A percentile compares a stretch with the other conserved stretches of the same genome.
Conservation (phyloP, 331 rosid species). For the Saraca asoca region DNA sequence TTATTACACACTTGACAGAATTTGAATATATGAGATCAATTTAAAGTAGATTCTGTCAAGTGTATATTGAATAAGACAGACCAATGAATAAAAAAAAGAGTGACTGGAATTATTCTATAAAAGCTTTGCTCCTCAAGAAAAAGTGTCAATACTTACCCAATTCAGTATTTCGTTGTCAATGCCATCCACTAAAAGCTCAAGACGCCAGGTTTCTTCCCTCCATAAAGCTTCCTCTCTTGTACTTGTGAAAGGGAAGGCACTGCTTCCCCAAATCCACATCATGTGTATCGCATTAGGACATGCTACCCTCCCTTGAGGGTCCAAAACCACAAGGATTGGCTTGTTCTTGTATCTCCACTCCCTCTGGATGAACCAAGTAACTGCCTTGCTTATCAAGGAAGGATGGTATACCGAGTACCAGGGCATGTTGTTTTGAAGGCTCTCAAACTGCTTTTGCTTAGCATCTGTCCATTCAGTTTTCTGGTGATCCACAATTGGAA, state of each 20-base stretch:
- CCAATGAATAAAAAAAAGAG: too few relatives aligned
- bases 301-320: conserved; percentile 55
- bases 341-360: conserved; percentile 59
- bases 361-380: conserved; percentile 42
- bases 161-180: conserved; percentile 45
- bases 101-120: too few relatives aligned
- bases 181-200: conserved; percentile 47
- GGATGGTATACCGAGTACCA: conserved; percentile 60
- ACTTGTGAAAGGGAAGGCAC: conserved; percentile 54
- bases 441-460: conserved; percentile 44
- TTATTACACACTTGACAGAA: too few relatives aligned
- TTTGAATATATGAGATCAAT: too few relatives aligned
- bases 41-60: too few relatives aligned
- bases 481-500: conserved; percentile 50
- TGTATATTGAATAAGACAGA: too few relatives aligned
- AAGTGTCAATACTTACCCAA: conserved; percentile 38
- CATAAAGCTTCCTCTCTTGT: conserved; percentile 48
- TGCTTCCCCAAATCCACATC: conserved; percentile 61
- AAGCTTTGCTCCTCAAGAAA: too few relatives aligned
- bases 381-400: conserved; percentile 47
- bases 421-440: conserved; percentile 37
- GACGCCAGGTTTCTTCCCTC: conserved; percentile 55
- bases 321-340: conserved; percentile 63
- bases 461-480: conserved; percentile 33
- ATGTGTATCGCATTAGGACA: conserved; percentile 57